Evolutionary conservation across 1,139 yeast genomes (phyloP).

Genomic region (Williopsis jadinii): DNA sequence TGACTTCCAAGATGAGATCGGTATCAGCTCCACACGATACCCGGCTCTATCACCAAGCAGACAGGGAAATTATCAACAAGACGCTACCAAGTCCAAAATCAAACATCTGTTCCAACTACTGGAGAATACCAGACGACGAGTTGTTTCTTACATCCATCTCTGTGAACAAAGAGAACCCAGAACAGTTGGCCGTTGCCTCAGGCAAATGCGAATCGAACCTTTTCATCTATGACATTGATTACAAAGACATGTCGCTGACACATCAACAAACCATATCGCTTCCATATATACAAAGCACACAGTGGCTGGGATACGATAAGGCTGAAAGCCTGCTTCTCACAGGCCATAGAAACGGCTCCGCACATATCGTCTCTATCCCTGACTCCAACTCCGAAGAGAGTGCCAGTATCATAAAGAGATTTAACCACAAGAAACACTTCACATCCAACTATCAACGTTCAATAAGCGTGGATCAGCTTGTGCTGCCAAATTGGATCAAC

Average conservation of each 20-base stretch:
- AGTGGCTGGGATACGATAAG: conserved; percentile 44
- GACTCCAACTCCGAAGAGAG: conserved; percentile 40
- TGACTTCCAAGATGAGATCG: conserved; percentile 8
- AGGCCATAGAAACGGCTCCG: conserved; percentile 67
- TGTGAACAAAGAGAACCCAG: conserved; percentile 35
- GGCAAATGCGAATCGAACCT: conserved; percentile 50
- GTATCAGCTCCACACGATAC: conserved; percentile 13
- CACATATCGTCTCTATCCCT: conserved; percentile 65
- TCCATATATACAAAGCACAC: conserved; percentile 58
- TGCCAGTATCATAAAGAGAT: conserved; percentile 69
- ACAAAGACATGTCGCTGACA: conserved; percentile 38
- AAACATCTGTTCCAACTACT: conserved; percentile 53
- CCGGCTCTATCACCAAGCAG: conserved; percentile 14
- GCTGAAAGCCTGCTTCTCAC: conserved; percentile 40
- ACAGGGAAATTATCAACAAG: conserved; percentile 25
- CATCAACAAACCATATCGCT: conserved; percentile 71
- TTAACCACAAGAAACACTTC: conserved; percentile 61
- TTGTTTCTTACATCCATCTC: conserved; percentile 55
- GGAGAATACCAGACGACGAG: conserved; percentile 61
- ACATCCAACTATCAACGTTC: conserved; percentile 13
- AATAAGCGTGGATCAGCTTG: conserved; percentile 30
- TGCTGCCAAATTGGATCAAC: conserved; percentile 34
- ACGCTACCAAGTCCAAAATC: conserved; percentile 36
- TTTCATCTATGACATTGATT: conserved; percentile 54
- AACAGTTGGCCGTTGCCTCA: conserved; percentile 58